Base-by-base conservation (phyloP, 2,329 filamentous ascomycete genomes). In the Fusarium sp. region DNA sequence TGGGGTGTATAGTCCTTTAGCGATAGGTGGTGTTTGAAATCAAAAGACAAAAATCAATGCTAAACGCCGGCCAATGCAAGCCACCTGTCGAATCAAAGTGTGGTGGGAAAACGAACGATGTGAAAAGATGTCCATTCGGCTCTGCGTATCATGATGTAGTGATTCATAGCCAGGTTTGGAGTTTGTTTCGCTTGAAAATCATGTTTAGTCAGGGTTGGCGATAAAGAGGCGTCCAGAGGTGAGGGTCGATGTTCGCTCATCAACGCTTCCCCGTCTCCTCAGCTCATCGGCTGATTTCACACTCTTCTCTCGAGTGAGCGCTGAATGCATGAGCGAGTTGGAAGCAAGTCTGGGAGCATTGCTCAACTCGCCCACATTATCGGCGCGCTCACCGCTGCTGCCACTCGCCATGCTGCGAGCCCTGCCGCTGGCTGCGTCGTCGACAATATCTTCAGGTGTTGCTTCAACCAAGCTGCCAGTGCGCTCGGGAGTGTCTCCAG, bases 201-300 rank as follows among this genome's bases (percentile, higher is more conserved):
- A 21, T 41, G 23, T 58, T 80, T 77, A 84, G 75, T 95, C 92
- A 15, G 92, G 92, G 75, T 96, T 96, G 68, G 92, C 92, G 71
- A 96, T 93, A 75, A 91, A 95, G 55, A 96, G 82, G 61, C 91
- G 84, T 44, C 87, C 87, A 25, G 85, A 83, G 17, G 84, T 87
- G 73, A 95, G 88, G 2, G 90, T 93, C 76, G 87, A 88, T 6
- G 89, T 90, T 70, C 90, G 82, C 75, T 95, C 92, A 72, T 95
- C 92, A 44, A 96, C 91, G 71, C 91, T 95, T 53, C 92, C 92
- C 70, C 90, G 83, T 67, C 92, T 82, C 69, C 83, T 84, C 51
- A 96, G 79, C 61, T 94, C 91, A 21, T 92, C 90, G 4, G 84
- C 82, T 49, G 82, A 87, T 77, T 86, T 88, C 50, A 84, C 79